Conservation (phyloP, 371 early-diverging fungal species). For the Mucor sp. region DNA sequence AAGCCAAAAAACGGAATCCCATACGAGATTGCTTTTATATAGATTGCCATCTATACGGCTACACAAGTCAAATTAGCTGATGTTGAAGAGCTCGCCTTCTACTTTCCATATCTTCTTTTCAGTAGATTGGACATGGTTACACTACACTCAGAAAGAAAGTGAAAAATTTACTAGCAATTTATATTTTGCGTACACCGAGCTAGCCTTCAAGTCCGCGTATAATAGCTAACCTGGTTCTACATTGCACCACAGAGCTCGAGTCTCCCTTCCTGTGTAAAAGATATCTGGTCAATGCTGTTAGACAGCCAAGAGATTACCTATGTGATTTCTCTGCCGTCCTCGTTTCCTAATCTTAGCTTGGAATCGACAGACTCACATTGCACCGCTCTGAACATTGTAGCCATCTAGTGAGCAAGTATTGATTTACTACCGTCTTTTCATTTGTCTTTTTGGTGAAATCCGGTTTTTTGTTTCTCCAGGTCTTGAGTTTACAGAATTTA, state of each 20-base stretch:
- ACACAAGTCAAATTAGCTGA: constrained; percentile 22
- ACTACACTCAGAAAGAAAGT: background rate
- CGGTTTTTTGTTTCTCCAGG: constrained; percentile 1
- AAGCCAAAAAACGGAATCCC: background rate
- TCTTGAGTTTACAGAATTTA: background rate
- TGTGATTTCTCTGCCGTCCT: background rate
- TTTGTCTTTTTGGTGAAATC: background rate
- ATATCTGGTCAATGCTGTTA: background rate
- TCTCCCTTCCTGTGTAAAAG: background rate
- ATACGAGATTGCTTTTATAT: constrained; percentile 8
- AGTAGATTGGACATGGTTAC: constrained; percentile 15
- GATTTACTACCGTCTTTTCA: background rate
- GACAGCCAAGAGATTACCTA: background rate
- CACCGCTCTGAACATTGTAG: background rate
- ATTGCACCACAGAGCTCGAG: constrained; percentile 6
- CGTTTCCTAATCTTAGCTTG: background rate
- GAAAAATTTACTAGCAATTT: constrained; percentile 4
- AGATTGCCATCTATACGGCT: background rate
- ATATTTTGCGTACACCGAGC: background rate
- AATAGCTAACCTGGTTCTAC: background rate
- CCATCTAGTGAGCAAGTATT: background rate
- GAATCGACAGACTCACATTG: background rate
- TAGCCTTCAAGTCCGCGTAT: constrained; percentile 9
- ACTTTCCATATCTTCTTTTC: constrained; percentile 21
- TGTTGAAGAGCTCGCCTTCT: constrained; percentile 10